These are phyloP conservation scores for Vitis riparia DNA, from an alignment of 164 flowering plant species.

Conservation along the genomic window DNA sequence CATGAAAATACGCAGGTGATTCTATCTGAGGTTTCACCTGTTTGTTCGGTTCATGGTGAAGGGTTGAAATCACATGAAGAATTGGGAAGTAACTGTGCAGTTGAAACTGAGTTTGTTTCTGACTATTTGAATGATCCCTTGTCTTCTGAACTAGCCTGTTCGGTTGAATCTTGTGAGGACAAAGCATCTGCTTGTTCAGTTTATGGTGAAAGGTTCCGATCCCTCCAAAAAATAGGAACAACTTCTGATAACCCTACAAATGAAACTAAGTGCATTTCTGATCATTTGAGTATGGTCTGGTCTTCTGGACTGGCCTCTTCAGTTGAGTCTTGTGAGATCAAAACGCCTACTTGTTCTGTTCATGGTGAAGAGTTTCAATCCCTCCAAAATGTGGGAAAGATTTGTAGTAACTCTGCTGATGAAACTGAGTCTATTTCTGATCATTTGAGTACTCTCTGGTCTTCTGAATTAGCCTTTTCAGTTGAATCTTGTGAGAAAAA, in stretches of 20 bases:
- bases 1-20: neutral
- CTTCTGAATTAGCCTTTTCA: too few species aligned
- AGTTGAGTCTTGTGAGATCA: too few species aligned
- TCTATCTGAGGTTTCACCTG: constrained; percentile 3
- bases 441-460: neutral
- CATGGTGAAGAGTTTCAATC: neutral
- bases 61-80: neutral
- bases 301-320: too few species aligned
- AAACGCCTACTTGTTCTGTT: neutral
- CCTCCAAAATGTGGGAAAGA: neutral
- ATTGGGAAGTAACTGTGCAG: neutral
- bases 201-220: neutral
- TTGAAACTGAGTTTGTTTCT: constrained; percentile 8
- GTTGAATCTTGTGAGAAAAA: too few species aligned
- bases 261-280: constrained; percentile 6
- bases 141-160: too few species aligned
- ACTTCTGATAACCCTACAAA: neutral
- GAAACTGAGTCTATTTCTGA: constrained; percentile 7
- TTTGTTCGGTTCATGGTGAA: neutral
- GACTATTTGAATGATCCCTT: neutral
- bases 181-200: too few species aligned
- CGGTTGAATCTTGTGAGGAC: too few species aligned
- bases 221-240: neutral
- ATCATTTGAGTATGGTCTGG: neutral
- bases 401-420: neutral